Conservation (phyloP, 2,329 filamentous ascomycete genomes). For the Paraphoma sp. region DNA sequence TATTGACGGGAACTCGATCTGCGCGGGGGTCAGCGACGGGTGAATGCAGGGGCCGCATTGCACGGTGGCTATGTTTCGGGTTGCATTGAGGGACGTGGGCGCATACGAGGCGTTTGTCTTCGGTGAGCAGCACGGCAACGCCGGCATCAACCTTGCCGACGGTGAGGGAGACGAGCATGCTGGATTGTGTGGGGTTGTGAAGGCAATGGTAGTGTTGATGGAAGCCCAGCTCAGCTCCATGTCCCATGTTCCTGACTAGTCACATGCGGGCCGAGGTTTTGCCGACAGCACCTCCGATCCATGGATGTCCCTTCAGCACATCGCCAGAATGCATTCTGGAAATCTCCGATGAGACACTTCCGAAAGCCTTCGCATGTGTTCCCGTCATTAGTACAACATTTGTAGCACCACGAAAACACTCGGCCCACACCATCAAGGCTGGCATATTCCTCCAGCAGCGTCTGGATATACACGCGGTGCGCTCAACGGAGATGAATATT, state of each 20-base stretch:
- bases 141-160: slow-evolving; percentile 99
- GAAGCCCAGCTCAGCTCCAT: slow-evolving; percentile 3
- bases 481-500: too few species aligned
- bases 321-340: too few species aligned
- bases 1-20: slow-evolving; percentile 99
- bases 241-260: slow-evolving; percentile 2
- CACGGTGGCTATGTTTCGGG: slow-evolving; percentile 14
- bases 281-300: background rate
- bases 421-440: too few species aligned
- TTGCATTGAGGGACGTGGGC: slow-evolving; percentile 21
- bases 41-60: slow-evolving; percentile 28
- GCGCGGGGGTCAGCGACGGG: slow-evolving; percentile 30
- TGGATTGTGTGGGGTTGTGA: background rate
- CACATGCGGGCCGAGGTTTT: slow-evolving; percentile 1
- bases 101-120: slow-evolving; percentile 93
- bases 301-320: too few species aligned
- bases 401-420: too few species aligned
- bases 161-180: slow-evolving; percentile 92
- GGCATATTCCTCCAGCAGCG: too few species aligned
- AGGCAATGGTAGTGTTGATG: background rate
- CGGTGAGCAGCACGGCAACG: slow-evolving; percentile 93
- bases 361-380: too few species aligned
- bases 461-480: too few species aligned
- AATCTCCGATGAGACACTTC: too few species aligned
- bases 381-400: too few species aligned